Base-by-base conservation (phyloP, 2,329 filamentous ascomycete species). In the Cytospora chrysosperma region DNA sequence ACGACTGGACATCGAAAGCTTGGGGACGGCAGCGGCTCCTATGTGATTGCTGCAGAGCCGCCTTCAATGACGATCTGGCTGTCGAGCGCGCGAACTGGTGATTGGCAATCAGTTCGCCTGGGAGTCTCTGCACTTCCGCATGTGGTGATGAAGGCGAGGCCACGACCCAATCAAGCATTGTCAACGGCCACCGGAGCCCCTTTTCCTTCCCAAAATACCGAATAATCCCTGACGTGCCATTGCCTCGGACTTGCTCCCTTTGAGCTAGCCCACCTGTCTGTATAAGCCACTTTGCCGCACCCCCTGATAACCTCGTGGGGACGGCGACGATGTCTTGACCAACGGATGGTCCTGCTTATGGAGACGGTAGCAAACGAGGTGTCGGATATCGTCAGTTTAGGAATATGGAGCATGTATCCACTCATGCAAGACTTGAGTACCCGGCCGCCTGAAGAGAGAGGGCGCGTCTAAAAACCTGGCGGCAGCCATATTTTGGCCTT, bases 381-480 rank as follows among this genome's bases (percentile, higher is more conserved):
- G 50, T 50, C 58, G 51, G 54, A 61, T 54, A 27, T 40, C 32
- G 37, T 52, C 51, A 28, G 51, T 49, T 52, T 30, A 21, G 40
- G 50, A 40, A 59, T 28, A 60, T 54, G 51, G 51, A 52, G 50
- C 37, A 9, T 28, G 27, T 32, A 24, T 27, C 58, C 58, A 61
- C 58, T 43, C 32, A 55, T 61, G 58, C 58, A 49, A 55, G 50
- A 61, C 55, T 55, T 61, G 58, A 55, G 43, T n/a, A 54, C 58
- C 58, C 51, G 51, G 28, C 58, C n/a, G n/a, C 32, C 58, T 43
- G 51, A 34, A 55, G 54, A 50, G 51, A 40, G 51, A 52, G 51
- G 47, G 58, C 37, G 58, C 58, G 58, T 61, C 58, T 61, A 61
- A 61, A 61, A 61, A 53, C 58, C 51, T n/a, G 58, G 50, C 34